phyloP scores from a whole-genome alignment of 345 rosid genomes.

The Draba incana region DNA sequence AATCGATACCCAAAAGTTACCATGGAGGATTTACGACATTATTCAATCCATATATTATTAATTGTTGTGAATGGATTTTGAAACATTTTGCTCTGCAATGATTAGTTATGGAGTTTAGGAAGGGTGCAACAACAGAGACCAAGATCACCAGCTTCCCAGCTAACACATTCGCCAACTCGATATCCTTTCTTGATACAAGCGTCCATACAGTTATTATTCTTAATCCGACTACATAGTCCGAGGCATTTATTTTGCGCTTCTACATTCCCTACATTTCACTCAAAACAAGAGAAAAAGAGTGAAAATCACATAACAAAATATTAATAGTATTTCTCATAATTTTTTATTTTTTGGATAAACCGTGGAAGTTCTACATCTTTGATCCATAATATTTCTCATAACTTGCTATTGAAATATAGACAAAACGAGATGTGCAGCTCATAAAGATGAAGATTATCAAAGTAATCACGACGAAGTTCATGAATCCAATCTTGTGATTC shows the following conservation, averaged over 20 bases:
- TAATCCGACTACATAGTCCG: constrained; percentile 4
- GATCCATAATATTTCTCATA: neutral
- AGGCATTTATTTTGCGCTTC: constrained; percentile 12
- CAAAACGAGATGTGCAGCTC: neutral
- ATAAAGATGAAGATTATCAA: neutral
- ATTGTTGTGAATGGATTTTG: no score
- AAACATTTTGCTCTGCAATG: no score
- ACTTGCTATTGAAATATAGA: neutral
- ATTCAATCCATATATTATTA: no score
- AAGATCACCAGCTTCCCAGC: neutral
- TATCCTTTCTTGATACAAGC: constrained; percentile 1
- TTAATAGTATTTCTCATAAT: no score
- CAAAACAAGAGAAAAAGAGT: no score
- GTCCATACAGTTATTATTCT: neutral
- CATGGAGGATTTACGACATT: no score
- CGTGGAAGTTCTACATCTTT: no score
- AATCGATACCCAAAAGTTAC: no score
- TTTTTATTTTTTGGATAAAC: no score
- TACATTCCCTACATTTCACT: constrained; percentile 20
- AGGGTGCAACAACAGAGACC: constrained; percentile 25
- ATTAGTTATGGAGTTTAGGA: no score
- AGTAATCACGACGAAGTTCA: constrained; percentile 8
- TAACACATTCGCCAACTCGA: constrained; percentile 7
- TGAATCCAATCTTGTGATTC: constrained; percentile 10
- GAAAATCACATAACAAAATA: neutral